phyloP scores from a whole-genome alignment of 2,329 filamentous ascomycete genomes.

The Fusarium mangiferae region DNA sequence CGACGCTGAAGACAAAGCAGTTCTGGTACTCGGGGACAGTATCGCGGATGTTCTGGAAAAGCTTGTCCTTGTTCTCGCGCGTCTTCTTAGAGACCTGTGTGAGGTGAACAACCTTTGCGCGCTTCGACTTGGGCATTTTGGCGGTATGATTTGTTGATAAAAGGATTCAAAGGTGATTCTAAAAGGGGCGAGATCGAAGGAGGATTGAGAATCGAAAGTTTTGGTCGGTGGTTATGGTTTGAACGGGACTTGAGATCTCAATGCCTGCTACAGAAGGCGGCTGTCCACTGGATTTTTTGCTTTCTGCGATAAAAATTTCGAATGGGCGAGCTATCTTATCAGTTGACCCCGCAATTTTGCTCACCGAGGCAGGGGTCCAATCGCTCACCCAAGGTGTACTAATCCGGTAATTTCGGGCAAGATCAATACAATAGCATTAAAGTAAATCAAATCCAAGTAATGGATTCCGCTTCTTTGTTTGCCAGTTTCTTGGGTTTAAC shows the following conservation, averaged over 20 bases:
- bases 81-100: slow-evolving; percentile 93
- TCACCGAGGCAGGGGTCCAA: slow-evolving; percentile 33
- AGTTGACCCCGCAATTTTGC: slow-evolving; percentile 45
- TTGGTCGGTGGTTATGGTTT: slow-evolving; percentile 7
- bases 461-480: background rate
- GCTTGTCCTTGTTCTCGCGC: slow-evolving; percentile 88
- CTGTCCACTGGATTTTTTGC: slow-evolving; percentile 43
- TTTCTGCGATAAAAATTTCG: slow-evolving; percentile 41
- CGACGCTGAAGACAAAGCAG: slow-evolving; percentile 92
- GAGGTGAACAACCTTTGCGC: slow-evolving; percentile 87
- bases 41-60: slow-evolving; percentile 89
- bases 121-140: slow-evolving; percentile 96
- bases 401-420: slow-evolving; percentile 12
- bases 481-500: background rate
- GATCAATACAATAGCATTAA: background rate
- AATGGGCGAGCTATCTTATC: slow-evolving; percentile 16
- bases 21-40: slow-evolving; percentile 86
- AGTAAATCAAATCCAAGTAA: background rate
- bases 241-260: slow-evolving; percentile 11
- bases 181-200: background rate
- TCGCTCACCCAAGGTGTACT: slow-evolving; percentile 24
- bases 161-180: background rate
- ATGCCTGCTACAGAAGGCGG: slow-evolving; percentile 35
- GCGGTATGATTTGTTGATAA: background rate
- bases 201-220: background rate